These are phyloP conservation scores for Phaeophleospora eucalypticola DNA, from an alignment of 2,329 filamentous ascomycete species.

Conservation along the genomic window DNA sequence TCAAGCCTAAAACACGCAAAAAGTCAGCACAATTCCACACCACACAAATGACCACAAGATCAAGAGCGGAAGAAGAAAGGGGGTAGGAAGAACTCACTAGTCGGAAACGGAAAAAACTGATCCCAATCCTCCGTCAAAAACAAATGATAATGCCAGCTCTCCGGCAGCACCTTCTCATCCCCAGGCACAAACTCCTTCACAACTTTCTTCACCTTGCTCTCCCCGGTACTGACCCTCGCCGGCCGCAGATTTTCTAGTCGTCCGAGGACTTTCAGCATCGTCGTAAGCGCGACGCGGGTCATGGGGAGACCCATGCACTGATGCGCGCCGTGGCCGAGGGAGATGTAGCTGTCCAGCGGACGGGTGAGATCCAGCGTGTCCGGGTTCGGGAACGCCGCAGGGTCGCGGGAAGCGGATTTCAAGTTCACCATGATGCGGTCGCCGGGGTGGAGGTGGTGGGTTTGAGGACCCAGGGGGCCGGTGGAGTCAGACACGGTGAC, in stretches of 20 bases:
- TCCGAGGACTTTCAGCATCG: constrained; percentile 45
- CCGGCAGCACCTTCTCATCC: constrained; percentile 30
- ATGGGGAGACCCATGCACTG: constrained; percentile 43
- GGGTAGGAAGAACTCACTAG: constrained; percentile 35
- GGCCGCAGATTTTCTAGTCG: constrained; percentile 37
- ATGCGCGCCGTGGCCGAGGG: constrained; percentile 42
- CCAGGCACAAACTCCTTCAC: constrained; percentile 32
- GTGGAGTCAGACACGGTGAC: constrained; percentile 34
- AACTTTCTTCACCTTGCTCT: constrained; percentile 43
- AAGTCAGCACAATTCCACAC: constrained; percentile 4
- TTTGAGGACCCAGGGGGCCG: constrained; percentile 18
- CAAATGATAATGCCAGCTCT: constrained; percentile 36
- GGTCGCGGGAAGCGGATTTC: constrained; percentile 40
- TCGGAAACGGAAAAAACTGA: constrained; percentile 45
- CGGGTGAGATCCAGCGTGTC: constrained; percentile 37
- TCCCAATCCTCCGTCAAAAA: constrained; percentile 49
- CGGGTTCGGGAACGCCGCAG: constrained; percentile 39
- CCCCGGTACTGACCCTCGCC: constrained; percentile 35
- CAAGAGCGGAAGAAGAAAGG: not conserved
- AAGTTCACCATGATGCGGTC: constrained; percentile 43
- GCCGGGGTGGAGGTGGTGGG: constrained; percentile 33
- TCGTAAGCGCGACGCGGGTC: constrained; percentile 41
- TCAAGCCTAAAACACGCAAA: constrained; percentile 25
- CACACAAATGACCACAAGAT: not conserved
- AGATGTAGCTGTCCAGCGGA: constrained; percentile 41